Percentiles rank a stretch among this genome's conserved stretches.
These are phyloP conservation scores for Kuraishia ogatae DNA, from an alignment of 805 yeast species.

Conservation along the genomic window DNA sequence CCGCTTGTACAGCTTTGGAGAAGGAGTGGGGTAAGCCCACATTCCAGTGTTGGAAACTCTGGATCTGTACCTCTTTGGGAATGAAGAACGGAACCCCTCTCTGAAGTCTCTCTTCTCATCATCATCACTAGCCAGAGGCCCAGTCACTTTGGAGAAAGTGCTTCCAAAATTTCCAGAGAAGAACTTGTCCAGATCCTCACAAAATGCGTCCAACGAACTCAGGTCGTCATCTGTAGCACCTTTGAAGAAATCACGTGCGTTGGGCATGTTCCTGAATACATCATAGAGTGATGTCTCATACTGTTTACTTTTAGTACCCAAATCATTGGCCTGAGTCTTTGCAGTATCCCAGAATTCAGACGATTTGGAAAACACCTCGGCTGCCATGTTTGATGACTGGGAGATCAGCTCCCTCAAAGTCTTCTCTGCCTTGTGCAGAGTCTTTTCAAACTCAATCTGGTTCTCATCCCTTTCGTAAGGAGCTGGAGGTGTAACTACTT, in stretches of 20 bases:
- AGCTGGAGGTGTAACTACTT: not conserved
- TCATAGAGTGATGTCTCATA: not conserved
- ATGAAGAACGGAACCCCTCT: not conserved
- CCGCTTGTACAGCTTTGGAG: conserved; percentile 44
- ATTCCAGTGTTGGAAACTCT: conserved; percentile 27
- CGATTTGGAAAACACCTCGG: not conserved
- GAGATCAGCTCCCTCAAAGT: conserved; percentile 1
- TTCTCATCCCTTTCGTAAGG: not conserved
- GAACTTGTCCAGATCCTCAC: not conserved
- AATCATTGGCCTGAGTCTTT: not conserved
- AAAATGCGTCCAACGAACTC: not conserved
- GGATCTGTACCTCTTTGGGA: not conserved
- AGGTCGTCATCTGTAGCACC: not conserved
- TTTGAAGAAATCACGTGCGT: not conserved
- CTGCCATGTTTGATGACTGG: not conserved
- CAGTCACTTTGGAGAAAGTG: not conserved
- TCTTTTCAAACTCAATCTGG: conserved; percentile 1
- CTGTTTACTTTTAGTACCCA: not conserved
- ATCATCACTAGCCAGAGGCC: not conserved
- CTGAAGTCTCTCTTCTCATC: not conserved
- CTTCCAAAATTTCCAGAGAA: not conserved
- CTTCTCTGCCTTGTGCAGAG: conserved; percentile 2
- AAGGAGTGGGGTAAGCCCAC: conserved; percentile 51
- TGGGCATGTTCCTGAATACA: not conserved
- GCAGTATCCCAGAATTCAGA: conserved; percentile 2